A percentile compares a stretch with the other conserved stretches of the same genome.
phyloP scores from a whole-genome alignment of 2,329 filamentous ascomycete genomes.

The Xylariales sp. region DNA sequence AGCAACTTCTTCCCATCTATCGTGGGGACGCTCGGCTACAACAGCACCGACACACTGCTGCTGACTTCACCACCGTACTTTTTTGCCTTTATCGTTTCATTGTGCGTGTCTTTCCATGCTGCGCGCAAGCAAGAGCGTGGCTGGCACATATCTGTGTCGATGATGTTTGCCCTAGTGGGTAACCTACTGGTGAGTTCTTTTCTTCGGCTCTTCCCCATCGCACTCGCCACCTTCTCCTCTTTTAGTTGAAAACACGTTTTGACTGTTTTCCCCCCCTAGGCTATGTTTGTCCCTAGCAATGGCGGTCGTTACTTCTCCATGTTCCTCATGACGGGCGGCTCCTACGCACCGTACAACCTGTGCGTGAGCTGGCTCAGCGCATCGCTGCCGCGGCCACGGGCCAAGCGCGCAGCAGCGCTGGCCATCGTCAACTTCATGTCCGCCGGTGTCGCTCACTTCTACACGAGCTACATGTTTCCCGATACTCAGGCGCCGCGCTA shows the following conservation, averaged over 20 bases:
- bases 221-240: no score
- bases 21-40: constrained; percentile 12
- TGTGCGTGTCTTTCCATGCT: constrained; percentile 16
- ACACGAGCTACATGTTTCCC: constrained; percentile 25
- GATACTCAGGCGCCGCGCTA: constrained; percentile 24
- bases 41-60: constrained; percentile 15
- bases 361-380: constrained; percentile 16
- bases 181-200: constrained; percentile 6
- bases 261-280: not conserved
- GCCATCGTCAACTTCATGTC: constrained; percentile 21
- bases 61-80: constrained; percentile 17
- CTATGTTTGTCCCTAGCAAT: constrained; percentile 14
- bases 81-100: constrained; percentile 11
- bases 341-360: constrained; percentile 13
- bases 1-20: constrained; percentile 16
- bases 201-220: no score
- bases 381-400: constrained; percentile 16
- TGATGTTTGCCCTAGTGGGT: constrained; percentile 10
- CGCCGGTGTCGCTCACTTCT: constrained; percentile 18
- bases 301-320: constrained; percentile 16
- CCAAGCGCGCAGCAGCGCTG: constrained; percentile 16
- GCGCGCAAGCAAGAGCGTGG: constrained; percentile 16
- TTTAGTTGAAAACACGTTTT: not conserved
- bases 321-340: constrained; percentile 15
- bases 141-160: constrained; percentile 16